Base-by-base conservation (phyloP, 2,329 filamentous ascomycete species). In the Fusarium heterosporum region DNA sequence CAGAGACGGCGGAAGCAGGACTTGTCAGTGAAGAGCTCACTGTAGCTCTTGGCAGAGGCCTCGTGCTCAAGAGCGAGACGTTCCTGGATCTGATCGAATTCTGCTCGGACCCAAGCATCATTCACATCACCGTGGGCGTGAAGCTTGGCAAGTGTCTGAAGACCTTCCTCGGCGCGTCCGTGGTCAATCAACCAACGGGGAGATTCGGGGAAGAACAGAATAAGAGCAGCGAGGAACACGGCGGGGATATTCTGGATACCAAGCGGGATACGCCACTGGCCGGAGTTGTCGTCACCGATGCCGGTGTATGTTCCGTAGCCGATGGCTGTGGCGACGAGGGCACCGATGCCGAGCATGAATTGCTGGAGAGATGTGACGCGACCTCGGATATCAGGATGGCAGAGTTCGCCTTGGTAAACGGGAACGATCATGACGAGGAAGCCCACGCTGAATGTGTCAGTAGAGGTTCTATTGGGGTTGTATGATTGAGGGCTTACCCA, bases 341-440 rank as follows among this genome's bases (percentile, higher is more conserved):
- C 82, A 56, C 92, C 92, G 28, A 95, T 85, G 2, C 91, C 92
- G 50, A 95, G 76, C 91, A 94, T 94, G 74, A 94, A 93, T 72
- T 94, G 92, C 76, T 94, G 92, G 5, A 95, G 81, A 29, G 88
- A 86, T 1, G 91, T 53, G 26, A 53, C 25, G 32, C 50, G 50
- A 40, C 50, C 91, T 75, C 91, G 87, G 71, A 94, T 93, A 55
- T 84, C 85, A 6, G 91, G 92, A 75, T 94, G 92, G 4, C 89
- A 87, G 38, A 94, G 83, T 72, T 95, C 92, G 25, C 90, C 90
- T 75, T 93, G 91, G 73, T 93, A 93, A 0, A 93, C 78, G 4
- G 91, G 76, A 55, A 78, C 74, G 3, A 70, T 70, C 68, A 70
- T 70, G 48, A 65, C 64, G 17, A 71, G 42, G 14, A 65, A 61